Percentiles rank a stretch among this genome's conserved stretches.
Evolutionary conservation across 257 asterid genomes (phyloP).

Genomic region (Penstemon barbatus): DNA sequence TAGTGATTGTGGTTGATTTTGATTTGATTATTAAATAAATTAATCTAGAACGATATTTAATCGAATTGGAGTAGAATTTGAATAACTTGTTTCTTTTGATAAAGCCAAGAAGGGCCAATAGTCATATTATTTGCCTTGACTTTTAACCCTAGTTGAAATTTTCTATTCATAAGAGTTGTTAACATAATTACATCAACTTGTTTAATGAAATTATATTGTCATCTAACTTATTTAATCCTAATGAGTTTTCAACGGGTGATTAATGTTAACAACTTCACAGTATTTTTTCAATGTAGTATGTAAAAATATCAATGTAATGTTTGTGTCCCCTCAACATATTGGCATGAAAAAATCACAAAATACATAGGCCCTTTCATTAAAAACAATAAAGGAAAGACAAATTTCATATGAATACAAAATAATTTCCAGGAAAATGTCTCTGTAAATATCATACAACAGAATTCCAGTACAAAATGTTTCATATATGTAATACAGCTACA

Average conservation of each 20-base stretch:
- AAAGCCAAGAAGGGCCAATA: constrained; percentile 1
- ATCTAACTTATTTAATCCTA: neutral
- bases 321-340: neutral
- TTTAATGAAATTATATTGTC: constrained; percentile 13
- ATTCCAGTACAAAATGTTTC: too few species aligned
- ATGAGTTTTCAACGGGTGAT: neutral
- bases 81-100: too few species aligned
- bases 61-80: neutral
- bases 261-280: neutral
- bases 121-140: constrained; percentile 10
- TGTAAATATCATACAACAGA: too few species aligned
- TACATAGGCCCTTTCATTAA: neutral
- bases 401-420: too few species aligned
- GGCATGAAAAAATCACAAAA: neutral
- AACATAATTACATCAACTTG: constrained; percentile 1
- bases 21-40: neutral
- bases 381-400: too few species aligned
- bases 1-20: neutral
- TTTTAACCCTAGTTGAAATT: constrained; percentile 17
- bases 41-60: constrained; percentile 2
- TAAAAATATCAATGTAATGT: neutral
- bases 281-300: neutral
- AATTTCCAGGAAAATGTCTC: too few species aligned
- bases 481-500: neutral
- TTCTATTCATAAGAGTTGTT: constrained; percentile 14